A percentile compares a stretch with the other conserved stretches of the same genome.
Conservation (phyloP, 192 early-diverging fungal species). For the Coemansia sp. region DNA sequence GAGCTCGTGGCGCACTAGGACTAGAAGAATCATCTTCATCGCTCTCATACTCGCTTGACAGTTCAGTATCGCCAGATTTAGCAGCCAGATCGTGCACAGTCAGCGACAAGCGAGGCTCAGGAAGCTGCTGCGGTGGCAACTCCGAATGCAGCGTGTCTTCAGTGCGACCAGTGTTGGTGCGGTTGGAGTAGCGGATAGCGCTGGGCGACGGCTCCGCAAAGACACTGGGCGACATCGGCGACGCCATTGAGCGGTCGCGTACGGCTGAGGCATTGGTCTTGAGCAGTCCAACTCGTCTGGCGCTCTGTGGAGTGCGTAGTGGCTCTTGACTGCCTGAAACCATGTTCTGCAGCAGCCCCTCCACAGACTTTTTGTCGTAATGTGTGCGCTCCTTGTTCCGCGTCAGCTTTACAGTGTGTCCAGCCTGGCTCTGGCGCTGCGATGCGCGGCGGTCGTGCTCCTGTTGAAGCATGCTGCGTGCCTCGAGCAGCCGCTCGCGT, state of each 20-base stretch:
- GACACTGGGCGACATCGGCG: constrained; percentile 44
- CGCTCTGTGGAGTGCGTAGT: constrained; percentile 37
- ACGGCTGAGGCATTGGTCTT: constrained; percentile 11
- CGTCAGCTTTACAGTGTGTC: constrained; percentile 32
- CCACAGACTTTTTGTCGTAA: constrained; percentile 52
- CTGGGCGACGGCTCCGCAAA: constrained; percentile 54
- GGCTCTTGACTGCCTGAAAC: constrained; percentile 32
- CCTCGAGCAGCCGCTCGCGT: constrained; percentile 46
- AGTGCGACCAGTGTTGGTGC: constrained; percentile 38
- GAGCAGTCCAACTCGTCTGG: constrained; percentile 36
- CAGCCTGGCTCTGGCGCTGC: constrained; percentile 27
- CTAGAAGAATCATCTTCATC: constrained; percentile 6
- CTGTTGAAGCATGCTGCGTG: constrained; percentile 31
- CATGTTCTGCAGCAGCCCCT: constrained; percentile 48
- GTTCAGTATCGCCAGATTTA: not conserved
- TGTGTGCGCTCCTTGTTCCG: constrained; percentile 42
- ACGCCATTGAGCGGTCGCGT: constrained; percentile 20
- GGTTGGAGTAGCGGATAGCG: constrained; percentile 39
- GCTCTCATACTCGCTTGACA: constrained; percentile 26
- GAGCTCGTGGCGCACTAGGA: not conserved
- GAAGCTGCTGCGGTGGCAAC: constrained; percentile 24
- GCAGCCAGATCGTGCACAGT: constrained; percentile 14
- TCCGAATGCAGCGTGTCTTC: constrained; percentile 35
- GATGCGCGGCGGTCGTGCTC: constrained; percentile 35
- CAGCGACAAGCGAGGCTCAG: constrained; percentile 10